These are phyloP conservation scores for Verticillium dahliae DNA, from an alignment of 2,329 filamentous ascomycete genomes.

Conservation along the genomic window DNA sequence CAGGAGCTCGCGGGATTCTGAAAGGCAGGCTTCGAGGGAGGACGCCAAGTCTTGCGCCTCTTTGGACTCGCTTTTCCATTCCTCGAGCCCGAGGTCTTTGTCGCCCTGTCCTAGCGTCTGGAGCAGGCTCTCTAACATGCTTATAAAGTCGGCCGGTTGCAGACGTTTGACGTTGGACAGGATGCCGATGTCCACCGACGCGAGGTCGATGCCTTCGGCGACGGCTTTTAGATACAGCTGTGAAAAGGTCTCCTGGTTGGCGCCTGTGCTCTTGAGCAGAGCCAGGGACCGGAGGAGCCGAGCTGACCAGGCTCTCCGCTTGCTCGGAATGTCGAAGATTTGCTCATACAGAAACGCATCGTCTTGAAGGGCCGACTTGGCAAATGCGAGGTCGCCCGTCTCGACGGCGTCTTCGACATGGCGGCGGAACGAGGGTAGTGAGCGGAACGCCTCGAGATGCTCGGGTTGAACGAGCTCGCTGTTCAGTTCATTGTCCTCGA, in stretches of 20 bases:
- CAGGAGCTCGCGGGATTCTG: slow-evolving; percentile 39
- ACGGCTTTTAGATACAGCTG: slow-evolving; percentile 57
- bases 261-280: slow-evolving; percentile 31
- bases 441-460: slow-evolving; percentile 62
- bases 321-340: slow-evolving; percentile 24
- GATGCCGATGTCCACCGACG: slow-evolving; percentile 45
- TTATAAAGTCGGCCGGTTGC: slow-evolving; percentile 40
- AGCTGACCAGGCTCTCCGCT: slow-evolving; percentile 29
- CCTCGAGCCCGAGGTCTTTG: slow-evolving; percentile 26
- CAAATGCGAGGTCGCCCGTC: slow-evolving; percentile 30
- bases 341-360: slow-evolving; percentile 46
- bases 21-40: slow-evolving; percentile 32
- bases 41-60: slow-evolving; percentile 23
- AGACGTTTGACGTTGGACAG: slow-evolving; percentile 55
- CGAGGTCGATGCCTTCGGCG: slow-evolving; percentile 42
- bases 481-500: slow-evolving; percentile 14
- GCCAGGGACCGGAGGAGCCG: slow-evolving; percentile 42
- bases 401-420: slow-evolving; percentile 42
- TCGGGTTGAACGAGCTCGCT: slow-evolving; percentile 42
- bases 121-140: slow-evolving; percentile 35
- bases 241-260: slow-evolving; percentile 35
- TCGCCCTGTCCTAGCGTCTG: slow-evolving; percentile 27
- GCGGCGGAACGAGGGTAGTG: slow-evolving; percentile 61
- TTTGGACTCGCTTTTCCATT: slow-evolving; percentile 17
- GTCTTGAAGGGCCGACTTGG: slow-evolving; percentile 52